Base-by-base conservation (phyloP, 129 eudicot genomes). In the Erigeron canadensis region DNA sequence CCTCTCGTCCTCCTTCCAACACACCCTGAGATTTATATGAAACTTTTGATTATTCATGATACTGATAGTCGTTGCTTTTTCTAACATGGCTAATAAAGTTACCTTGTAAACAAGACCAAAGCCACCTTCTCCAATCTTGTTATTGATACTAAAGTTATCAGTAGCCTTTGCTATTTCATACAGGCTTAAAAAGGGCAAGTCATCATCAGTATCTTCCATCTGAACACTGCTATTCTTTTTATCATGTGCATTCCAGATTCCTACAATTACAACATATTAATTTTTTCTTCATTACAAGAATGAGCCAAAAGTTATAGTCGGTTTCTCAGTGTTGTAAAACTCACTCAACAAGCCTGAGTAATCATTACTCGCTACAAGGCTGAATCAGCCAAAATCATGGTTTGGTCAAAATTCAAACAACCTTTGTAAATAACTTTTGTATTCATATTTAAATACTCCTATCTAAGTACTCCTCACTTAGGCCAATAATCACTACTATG, bases 1-100 rank as follows among this genome's bases (percentile, higher is more conserved):
- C 54, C 22, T 64, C 78, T 40, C 1, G 77, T 10, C 80, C 82
- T 5, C 81, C 79, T 61, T 84, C 74, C 76, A 84, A 17, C 19
- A 58, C 77, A 48, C 83, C 88, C 88, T n/a, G n/a, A n/a, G n/a
- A n/a, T 9, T 67, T n/a, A n/a, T n/a, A n/a, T n/a, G n/a, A n/a
- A 17, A 15, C n/a, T 10, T 69, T 9, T 13, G 18, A 9, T 12
- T 12, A n/a, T 5, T 15, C 50, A 4, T n/a, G 15, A 57, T 57
- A 4, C 19, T 0, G 28, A 34, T 9, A 23, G 10, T 6, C 28
- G 12, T 21, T 8, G 40, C n/a, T n/a, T n/a, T n/a, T n/a, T n/a
- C n/a, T n/a, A 38, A 5, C 9, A 4, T 9, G 0, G 22, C 37
- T 7, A 10, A 37, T 2, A n/a, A 28, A 28, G 4, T 72, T 84